Evolutionary conservation across 2,329 filamentous ascomycete genomes (phyloP).

Genomic region (Botrytis tulipae): DNA sequence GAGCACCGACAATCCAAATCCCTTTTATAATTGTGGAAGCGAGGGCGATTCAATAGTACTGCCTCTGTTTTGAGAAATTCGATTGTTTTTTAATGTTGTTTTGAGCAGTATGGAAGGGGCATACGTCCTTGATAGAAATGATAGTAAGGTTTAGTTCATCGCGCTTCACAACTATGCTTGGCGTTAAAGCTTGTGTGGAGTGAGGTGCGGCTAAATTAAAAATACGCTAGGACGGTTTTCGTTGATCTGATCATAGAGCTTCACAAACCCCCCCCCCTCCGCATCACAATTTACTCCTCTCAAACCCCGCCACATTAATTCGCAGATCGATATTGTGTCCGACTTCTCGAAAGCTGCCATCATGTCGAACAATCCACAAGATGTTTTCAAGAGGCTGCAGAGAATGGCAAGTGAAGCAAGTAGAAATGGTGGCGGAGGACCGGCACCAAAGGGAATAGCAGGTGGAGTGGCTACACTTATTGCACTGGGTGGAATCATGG

Average conservation of each 20-base stretch:
- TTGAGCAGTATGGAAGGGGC: neutral
- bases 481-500: conserved; percentile 52
- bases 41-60: neutral
- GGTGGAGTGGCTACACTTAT: conserved; percentile 54
- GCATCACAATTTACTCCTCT: neutral
- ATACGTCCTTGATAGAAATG: neutral
- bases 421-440: conserved; percentile 42
- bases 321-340: conserved; percentile 2
- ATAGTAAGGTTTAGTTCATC: conserved; percentile 8
- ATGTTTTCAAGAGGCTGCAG: conserved; percentile 61
- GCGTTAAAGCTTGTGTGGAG: conserved; percentile 22
- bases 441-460: conserved; percentile 50
- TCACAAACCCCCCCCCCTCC: neutral
- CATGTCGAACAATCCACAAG: conserved; percentile 53
- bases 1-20: conserved; percentile 17
- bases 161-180: conserved; percentile 13
- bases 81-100: conserved; percentile 3
- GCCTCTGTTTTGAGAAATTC: neutral
- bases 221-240: conserved; percentile 20
- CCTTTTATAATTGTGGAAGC: neutral
- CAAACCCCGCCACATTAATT: conserved; percentile 1
- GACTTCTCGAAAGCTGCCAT: conserved; percentile 22
- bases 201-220: conserved; percentile 18
- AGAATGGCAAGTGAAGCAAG: conserved; percentile 60
- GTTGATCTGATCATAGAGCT: conserved; percentile 15